Conservation (phyloP, 306 rosid species). For the Quercus variabilis region DNA sequence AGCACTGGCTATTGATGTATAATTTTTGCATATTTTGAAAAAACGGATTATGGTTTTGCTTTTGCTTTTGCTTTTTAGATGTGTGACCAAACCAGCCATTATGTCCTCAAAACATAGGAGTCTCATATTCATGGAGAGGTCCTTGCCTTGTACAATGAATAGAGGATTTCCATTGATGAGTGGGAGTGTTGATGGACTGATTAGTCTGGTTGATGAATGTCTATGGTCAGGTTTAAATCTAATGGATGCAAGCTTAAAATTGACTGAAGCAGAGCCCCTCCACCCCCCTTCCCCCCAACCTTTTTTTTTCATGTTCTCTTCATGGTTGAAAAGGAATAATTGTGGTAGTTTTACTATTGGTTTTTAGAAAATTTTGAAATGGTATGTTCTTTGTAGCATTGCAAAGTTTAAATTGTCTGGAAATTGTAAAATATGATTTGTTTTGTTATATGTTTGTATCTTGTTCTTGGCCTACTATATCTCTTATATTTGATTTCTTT, state of each 20-base stretch:
- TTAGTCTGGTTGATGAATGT: conserved; percentile 11
- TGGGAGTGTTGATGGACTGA: conserved; percentile 8
- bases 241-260: conserved; percentile 22
- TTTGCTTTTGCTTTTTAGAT: neutral
- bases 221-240: conserved; percentile 12
- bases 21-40: neutral
- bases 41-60: neutral
- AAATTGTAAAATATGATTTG: neutral
- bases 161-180: conserved; percentile 1
- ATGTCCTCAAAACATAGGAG: neutral
- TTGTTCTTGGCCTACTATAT: conserved; percentile 2
- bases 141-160: neutral
- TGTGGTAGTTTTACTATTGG: no score
- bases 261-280: conserved; percentile 24
- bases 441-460: neutral
- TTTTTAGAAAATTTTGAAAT: neutral
- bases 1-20: neutral
- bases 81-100: neutral
- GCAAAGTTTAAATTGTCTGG: conserved; percentile 5
- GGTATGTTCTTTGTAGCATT: conserved; percentile 2
- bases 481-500: conserved; percentile 4
- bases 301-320: neutral
- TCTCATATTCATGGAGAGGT: neutral
- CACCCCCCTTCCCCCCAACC: neutral
- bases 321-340: conserved; percentile 1